Base-by-base conservation (phyloP, 495 filamentous ascomycete genomes). In the Lasiosphaeria miniovina region DNA sequence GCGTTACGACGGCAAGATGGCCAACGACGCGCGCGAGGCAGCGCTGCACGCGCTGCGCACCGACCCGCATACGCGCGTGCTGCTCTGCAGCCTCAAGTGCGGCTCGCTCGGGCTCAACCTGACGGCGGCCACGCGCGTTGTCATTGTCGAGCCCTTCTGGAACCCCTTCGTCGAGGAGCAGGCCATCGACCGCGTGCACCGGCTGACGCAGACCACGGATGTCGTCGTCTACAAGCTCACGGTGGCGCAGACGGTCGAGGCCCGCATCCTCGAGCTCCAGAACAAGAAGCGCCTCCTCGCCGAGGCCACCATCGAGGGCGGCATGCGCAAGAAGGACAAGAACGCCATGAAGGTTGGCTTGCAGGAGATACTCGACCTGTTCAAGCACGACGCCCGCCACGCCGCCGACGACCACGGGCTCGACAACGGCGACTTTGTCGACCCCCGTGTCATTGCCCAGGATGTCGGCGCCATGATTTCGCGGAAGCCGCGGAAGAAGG, bases 101-200 rank as follows among this genome's bases (percentile, higher is more conserved):
- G 94, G 94, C 62, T 91, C 91, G 12, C 71, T 98, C 45, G 94
- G 94, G 3, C 83, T 98, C 14, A 98, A 98, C 71, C 80, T 98
- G 35, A 97, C 95, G 4, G 94, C 93, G 0, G 94, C 94, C 14
- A 91, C 88, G 61, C 83, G 94, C 40, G 94, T 98, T 8, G 84
- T 98, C 43, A 97, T 98, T 68, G 76, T 98, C 36, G 94, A 98
- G 69, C 94, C 94, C 0, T 98, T 98, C 74, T 98, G 94, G 94
- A 98, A 98, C 74, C 94, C 50, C 77, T 98, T 98, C 64, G 89
- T 98, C 33, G 94, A 98, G 81, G 94, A 97, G 72, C 94, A 98
- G 80, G 94, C 94, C 9, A 98, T 98, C 65, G 94, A 98, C 71
- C 91, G 94, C 48, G 94, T 98, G 49, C 94, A 98, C 65, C 90